phyloP scores from a whole-genome alignment of 495 filamentous ascomycete species.

The Barbatosphaeria neglecta region DNA sequence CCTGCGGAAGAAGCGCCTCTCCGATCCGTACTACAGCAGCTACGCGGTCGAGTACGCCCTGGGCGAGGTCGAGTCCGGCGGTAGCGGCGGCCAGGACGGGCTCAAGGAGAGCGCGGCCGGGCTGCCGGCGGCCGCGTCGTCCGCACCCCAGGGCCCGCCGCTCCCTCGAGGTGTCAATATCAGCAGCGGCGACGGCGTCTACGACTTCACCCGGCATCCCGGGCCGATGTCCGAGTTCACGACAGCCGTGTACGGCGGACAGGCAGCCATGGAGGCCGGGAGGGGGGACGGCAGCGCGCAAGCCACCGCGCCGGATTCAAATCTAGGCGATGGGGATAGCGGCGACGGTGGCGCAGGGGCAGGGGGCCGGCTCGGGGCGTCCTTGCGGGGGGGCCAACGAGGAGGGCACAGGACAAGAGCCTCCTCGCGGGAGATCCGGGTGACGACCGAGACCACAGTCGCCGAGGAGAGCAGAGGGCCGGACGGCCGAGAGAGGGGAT shows the following conservation, averaged over 20 bases:
- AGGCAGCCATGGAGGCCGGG: not conserved
- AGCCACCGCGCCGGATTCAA: no score
- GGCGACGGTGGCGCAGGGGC: not conserved
- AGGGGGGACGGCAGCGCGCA: not conserved
- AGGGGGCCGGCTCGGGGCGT: not conserved
- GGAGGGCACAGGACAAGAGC: not conserved
- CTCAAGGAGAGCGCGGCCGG: not conserved
- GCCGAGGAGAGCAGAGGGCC: not conserved
- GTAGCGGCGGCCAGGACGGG: not conserved
- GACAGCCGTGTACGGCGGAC: not conserved
- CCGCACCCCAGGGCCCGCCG: no score
- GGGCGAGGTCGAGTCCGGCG: not conserved
- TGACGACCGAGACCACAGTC: not conserved
- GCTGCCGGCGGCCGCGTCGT: no score
- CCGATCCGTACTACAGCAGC: not conserved
- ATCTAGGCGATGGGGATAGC: no score
- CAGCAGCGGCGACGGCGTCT: not conserved
- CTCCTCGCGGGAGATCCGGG: not conserved
- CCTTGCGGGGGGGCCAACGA: not conserved
- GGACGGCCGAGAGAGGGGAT: no score
- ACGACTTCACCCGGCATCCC: not conserved
- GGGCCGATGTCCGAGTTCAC: not conserved
- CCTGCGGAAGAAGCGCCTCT: not conserved
- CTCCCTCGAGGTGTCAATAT: no score
- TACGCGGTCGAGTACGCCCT: not conserved